Evolutionary conservation across 2,329 filamentous ascomycete genomes (phyloP).

Genomic region (Fusarium zealandicum): DNA sequence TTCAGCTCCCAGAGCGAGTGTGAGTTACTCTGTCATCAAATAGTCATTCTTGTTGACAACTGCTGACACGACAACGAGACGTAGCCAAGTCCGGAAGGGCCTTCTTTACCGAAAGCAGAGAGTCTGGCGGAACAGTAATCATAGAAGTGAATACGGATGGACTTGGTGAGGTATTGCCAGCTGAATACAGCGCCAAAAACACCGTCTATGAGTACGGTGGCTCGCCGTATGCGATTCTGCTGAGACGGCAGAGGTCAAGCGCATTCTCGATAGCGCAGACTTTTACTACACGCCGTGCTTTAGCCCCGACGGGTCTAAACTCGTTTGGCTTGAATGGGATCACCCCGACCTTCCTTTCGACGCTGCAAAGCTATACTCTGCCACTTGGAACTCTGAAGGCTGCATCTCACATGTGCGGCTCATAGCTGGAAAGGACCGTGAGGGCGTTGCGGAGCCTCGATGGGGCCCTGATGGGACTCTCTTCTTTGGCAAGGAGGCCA

Average conservation of each 20-base stretch:
- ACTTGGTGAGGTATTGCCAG: slow-evolving; percentile 52
- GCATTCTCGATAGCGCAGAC: slow-evolving; percentile 55
- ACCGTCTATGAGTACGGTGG: slow-evolving; percentile 63
- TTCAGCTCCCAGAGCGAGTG: slow-evolving; percentile 48
- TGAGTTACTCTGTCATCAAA: slow-evolving; percentile 29
- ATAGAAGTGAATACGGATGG: slow-evolving; percentile 49
- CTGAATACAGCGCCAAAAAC: slow-evolving; percentile 52
- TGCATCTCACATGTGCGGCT: slow-evolving; percentile 43
- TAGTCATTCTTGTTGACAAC: not conserved
- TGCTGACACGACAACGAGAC: not conserved
- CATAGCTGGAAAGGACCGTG: slow-evolving; percentile 52
- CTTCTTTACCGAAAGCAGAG: slow-evolving; percentile 50
- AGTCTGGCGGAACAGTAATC: slow-evolving; percentile 53
- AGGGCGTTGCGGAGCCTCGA: slow-evolving; percentile 57
- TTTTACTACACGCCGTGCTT: slow-evolving; percentile 62
- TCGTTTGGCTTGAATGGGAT: slow-evolving; percentile 63
- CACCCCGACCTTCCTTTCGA: slow-evolving; percentile 62
- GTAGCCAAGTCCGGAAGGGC: slow-evolving; percentile 43
- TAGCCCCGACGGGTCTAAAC: slow-evolving; percentile 52
- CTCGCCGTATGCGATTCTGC: slow-evolving; percentile 50
- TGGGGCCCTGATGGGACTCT: slow-evolving; percentile 59
- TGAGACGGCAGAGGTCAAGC: slow-evolving; percentile 50
- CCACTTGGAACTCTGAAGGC: slow-evolving; percentile 49
- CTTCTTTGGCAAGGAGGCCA: slow-evolving; percentile 56
- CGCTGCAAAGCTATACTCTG: slow-evolving; percentile 53